phyloP scores from a whole-genome alignment of 768 basidiomycete genomes.

The Leccinum variicolor region DNA sequence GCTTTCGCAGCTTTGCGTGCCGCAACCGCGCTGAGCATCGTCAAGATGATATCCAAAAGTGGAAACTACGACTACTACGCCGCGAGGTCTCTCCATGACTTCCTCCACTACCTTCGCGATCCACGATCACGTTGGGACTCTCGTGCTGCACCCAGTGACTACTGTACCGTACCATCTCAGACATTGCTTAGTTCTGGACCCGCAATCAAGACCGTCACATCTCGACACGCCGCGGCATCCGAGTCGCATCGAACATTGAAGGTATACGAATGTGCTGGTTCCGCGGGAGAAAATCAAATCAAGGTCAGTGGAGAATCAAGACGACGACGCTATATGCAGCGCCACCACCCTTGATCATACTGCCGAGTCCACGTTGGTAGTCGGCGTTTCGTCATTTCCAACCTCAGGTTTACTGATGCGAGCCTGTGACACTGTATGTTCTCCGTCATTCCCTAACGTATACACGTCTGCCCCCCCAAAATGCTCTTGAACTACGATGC shows the following conservation, averaged over 20 bases:
- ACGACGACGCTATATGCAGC: too few species aligned
- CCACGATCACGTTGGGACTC: constrained; percentile 3
- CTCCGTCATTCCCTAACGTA: too few species aligned
- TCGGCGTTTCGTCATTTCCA: too few species aligned
- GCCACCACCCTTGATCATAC: too few species aligned
- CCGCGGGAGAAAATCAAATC: too few species aligned
- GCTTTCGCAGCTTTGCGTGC: constrained; percentile 61
- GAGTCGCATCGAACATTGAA: neutral
- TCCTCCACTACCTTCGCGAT: neutral
- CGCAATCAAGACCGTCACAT: constrained; percentile 12
- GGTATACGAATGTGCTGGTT: too few species aligned
- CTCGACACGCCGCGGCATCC: constrained; percentile 7
- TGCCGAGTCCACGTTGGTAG: too few species aligned
- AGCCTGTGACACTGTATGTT: too few species aligned
- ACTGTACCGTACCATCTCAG: constrained; percentile 5
- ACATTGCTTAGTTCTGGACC: constrained; percentile 5
- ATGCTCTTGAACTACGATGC: too few species aligned
- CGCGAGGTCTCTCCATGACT: constrained; percentile 5
- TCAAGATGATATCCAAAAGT: neutral
- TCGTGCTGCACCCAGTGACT: constrained; percentile 19
- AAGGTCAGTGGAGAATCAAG: too few species aligned
- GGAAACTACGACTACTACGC: neutral
- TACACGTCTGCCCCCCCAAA: too few species aligned
- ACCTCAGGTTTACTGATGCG: too few species aligned
- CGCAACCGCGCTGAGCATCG: constrained; percentile 71